Evolutionary conservation across 768 basidiomycete species (phyloP), one percentile per base, ranked within the genome.

Genomic region (Suillus decipiens): DNA sequence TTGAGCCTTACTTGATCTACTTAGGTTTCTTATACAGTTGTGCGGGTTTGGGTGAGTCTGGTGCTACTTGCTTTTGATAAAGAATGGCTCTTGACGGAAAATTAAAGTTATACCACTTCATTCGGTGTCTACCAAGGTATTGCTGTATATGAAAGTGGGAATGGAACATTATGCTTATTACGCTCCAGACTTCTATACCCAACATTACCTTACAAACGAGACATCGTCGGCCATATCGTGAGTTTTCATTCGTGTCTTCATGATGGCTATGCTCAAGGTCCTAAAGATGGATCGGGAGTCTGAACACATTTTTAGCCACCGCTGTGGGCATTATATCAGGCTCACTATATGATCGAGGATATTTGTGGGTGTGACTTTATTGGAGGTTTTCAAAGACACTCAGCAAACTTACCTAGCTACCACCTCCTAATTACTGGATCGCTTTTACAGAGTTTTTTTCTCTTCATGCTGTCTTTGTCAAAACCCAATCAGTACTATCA

Each of bases 261-360:
- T 37, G 65, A 11, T 2, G n/a, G 7, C n/a, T 28, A 10, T 65
- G 65, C 36, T 71, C 56, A 48, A 3, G 31, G 24, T n/a, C 42
- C 28, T 53, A 42, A 54, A 78, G 76, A 37, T 80, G 76, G 76
- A 78, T 86, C 36, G 86, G 85, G 11, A 82, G 84, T 42, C 72
- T 77, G 17, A 83, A 86, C 62, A 69, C 84, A 8, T 79, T 82
- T 60, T 70, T 85, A 14, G 71, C 80, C 31, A 70, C 83, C 42
- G 74, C 79, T 7, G 73, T 75, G 47, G 83, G 84, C 1, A 69
- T 84, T n/a, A 55, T 81, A 42, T 75, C 79, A 5, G 85, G 85
- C 12, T 75, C 80, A 50, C 69, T 80, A 4, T 84, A 83, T 65
- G 86, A 86, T 51, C 76, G 75, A 22, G 85, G 86, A 57, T 81